Evolutionary conservation across 140 eudicot genomes (phyloP).

Genomic region (Eryngium alpinum): DNA sequence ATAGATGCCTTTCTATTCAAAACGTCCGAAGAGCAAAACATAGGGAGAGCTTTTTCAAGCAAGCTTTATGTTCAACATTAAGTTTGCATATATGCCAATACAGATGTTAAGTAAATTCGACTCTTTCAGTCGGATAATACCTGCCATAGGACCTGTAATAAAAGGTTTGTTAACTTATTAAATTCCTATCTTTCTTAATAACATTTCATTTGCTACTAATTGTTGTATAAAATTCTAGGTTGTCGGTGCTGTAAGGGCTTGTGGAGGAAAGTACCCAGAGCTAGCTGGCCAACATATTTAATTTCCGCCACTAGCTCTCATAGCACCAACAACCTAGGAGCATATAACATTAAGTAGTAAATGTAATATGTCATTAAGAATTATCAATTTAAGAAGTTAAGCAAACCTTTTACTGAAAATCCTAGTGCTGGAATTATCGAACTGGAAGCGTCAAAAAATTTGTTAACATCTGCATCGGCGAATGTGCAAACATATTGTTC

Average conservation of each 20-base stretch:
- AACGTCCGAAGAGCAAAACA: constrained; percentile 12
- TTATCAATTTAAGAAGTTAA: not conserved
- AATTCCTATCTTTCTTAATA: not conserved
- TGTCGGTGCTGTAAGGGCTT: constrained; percentile 55
- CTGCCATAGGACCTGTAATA: constrained; percentile 24
- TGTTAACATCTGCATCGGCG: constrained; percentile 33
- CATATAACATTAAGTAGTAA: not conserved
- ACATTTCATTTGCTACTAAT: not conserved
- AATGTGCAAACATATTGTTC: constrained; percentile 27
- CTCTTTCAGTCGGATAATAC: constrained; percentile 50
- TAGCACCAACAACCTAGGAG: constrained; percentile 62
- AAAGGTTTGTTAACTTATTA: constrained; percentile 37
- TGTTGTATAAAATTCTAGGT: constrained; percentile 35
- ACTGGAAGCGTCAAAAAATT: constrained; percentile 49
- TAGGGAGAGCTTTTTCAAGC: constrained; percentile 28
- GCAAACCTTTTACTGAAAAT: constrained; percentile 36
- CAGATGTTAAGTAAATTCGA: constrained; percentile 36
- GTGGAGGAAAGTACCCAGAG: constrained; percentile 74
- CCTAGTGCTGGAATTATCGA: constrained; percentile 43
- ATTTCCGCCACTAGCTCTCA: constrained; percentile 58
- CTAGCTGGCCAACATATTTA: constrained; percentile 69
- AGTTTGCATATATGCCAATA: constrained; percentile 26
- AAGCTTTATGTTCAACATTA: constrained; percentile 32
- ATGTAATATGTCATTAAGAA: not conserved
- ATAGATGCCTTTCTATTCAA: constrained; percentile 44